phyloP scores from a whole-genome alignment of 2,329 filamentous ascomycete genomes.

The Calonectria hawksworthii region DNA sequence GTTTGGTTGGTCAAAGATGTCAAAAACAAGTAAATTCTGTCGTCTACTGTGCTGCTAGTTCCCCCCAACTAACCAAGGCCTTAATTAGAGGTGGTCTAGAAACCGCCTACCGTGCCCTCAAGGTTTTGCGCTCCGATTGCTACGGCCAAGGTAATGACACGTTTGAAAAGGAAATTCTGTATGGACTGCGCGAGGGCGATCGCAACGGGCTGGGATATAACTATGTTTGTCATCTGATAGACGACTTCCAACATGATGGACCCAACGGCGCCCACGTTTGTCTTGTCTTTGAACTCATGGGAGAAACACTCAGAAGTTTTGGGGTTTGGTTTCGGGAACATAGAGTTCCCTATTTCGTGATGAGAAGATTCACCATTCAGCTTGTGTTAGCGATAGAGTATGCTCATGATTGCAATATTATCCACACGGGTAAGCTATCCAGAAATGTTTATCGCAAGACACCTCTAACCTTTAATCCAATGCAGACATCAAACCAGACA shows the following conservation, averaged over 20 bases:
- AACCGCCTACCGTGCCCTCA: too few species aligned
- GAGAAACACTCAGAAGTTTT: neutral
- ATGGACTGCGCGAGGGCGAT: neutral
- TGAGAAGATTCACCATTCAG: neutral
- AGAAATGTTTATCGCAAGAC: too few species aligned
- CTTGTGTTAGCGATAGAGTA: neutral
- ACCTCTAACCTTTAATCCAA: neutral
- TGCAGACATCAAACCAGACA: neutral
- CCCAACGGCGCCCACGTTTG: neutral
- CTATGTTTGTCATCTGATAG: neutral
- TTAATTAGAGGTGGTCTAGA: too few species aligned
- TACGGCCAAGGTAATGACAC: too few species aligned
- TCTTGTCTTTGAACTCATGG: neutral
- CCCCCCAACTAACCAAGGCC: too few species aligned
- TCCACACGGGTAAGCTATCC: neutral
- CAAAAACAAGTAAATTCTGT: too few species aligned
- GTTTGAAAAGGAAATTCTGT: too few species aligned
- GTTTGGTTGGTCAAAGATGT: too few species aligned
- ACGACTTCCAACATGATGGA: neutral
- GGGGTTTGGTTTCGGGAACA: neutral
- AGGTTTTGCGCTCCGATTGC: too few species aligned
- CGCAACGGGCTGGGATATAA: neutral
- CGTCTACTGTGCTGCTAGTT: too few species aligned
- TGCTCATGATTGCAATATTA: neutral
- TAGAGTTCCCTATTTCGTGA: neutral